phyloP scores from a whole-genome alignment of 768 basidiomycete genomes.

The Boletales sp. region DNA sequence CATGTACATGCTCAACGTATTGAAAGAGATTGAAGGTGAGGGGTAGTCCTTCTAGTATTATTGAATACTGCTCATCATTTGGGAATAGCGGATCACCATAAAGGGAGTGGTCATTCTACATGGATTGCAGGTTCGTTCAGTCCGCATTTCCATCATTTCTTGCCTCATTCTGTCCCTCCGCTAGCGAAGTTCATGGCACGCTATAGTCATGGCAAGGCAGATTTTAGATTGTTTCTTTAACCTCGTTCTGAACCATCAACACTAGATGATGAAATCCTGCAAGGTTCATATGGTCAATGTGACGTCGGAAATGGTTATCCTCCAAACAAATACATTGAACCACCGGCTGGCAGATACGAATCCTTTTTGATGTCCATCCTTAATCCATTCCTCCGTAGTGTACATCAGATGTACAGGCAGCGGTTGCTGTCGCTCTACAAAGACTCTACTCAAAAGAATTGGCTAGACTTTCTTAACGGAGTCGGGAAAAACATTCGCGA shows the following conservation, averaged over 20 bases:
- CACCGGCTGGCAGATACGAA: slow-evolving; percentile 11
- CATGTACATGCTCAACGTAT: slow-evolving; percentile 27
- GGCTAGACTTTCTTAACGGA: slow-evolving; percentile 28
- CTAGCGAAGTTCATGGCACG: slow-evolving; percentile 30
- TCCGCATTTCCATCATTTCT: not conserved
- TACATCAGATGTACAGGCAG: slow-evolving; percentile 25
- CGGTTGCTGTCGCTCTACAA: slow-evolving; percentile 26
- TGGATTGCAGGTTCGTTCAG: slow-evolving; percentile 25
- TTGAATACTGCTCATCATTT: not conserved
- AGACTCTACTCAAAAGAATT: slow-evolving; percentile 23
- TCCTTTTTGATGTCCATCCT: slow-evolving; percentile 16
- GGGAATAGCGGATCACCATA: slow-evolving; percentile 6
- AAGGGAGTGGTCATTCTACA: slow-evolving; percentile 11
- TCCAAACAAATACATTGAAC: slow-evolving; percentile 20
- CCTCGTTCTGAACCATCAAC: not conserved
- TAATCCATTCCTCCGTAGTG: slow-evolving; percentile 20
- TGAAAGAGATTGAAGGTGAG: slow-evolving; percentile 28
- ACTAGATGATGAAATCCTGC: slow-evolving; percentile 25
- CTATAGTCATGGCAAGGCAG: slow-evolving; percentile 25
- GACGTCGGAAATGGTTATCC: slow-evolving; percentile 28
- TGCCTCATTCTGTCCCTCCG: slow-evolving; percentile 1
- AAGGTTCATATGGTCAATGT: slow-evolving; percentile 27
- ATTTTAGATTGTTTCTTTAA: not conserved
- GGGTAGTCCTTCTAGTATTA: too few relatives aligned
- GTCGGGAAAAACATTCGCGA: slow-evolving; percentile 31